Conservation (phyloP, 1,139 yeast species). For the Hansenula sp. region DNA sequence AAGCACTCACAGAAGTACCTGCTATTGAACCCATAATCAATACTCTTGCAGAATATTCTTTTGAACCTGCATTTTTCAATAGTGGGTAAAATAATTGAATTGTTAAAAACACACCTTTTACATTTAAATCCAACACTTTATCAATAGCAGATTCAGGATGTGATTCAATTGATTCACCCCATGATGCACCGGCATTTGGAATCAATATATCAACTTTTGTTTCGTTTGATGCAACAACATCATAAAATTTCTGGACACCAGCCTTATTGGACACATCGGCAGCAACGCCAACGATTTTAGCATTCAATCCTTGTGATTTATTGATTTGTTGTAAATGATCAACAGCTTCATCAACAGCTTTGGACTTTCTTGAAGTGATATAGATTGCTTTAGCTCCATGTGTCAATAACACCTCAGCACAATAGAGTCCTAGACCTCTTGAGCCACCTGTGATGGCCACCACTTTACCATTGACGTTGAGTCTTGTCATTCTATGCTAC, state of each 20-base stretch:
- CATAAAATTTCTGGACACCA: constrained; percentile 45
- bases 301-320: constrained; percentile 36
- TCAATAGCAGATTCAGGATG: constrained; percentile 64
- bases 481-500: constrained; percentile 13
- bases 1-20: constrained; percentile 37
- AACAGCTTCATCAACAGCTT: constrained; percentile 63
- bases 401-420: constrained; percentile 61
- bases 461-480: constrained; percentile 55
- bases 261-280: constrained; percentile 55
- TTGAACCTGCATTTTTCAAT: constrained; percentile 50
- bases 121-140: constrained; percentile 62
- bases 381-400: constrained; percentile 65
- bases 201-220: constrained; percentile 55
- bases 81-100: constrained; percentile 61
- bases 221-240: constrained; percentile 38
- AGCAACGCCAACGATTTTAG: constrained; percentile 50
- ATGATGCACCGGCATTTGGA: constrained; percentile 80
- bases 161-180: constrained; percentile 66
- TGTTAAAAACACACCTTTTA: constrained; percentile 68
- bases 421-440: constrained; percentile 67
- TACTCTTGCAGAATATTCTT: constrained; percentile 62
- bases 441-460: constrained; percentile 82
- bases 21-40: constrained; percentile 67
- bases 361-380: constrained; percentile 62
- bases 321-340: constrained; percentile 45